phyloP scores from a whole-genome alignment of 2,329 filamentous ascomycete genomes.

The Neonectria punicea region DNA sequence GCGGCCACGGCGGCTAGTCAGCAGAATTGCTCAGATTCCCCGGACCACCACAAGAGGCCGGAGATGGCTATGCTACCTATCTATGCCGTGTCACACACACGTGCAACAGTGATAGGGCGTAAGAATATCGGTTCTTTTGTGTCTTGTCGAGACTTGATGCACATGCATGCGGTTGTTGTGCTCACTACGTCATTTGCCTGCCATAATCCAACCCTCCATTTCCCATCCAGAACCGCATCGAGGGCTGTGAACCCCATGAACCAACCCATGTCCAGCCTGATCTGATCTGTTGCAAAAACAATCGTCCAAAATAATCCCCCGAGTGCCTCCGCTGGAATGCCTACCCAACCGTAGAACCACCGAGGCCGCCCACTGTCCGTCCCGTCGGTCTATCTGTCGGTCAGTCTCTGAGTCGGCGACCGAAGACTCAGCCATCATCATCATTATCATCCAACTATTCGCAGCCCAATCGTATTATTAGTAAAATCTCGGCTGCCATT shows the following conservation, averaged over 20 bases:
- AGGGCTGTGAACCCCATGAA: not conserved
- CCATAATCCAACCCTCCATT: not conserved
- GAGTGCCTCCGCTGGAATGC: not conserved
- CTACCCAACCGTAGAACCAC: constrained; percentile 27
- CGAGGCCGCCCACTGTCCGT: constrained; percentile 9
- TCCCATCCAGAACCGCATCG: not conserved
- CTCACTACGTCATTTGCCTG: not conserved
- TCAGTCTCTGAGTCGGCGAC: not conserved
- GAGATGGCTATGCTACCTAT: too few relatives aligned
- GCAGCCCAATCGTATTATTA: not conserved
- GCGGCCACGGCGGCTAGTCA: constrained; percentile 7
- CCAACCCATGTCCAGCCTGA: constrained; percentile 1
- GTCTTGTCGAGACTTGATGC: not conserved
- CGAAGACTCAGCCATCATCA: not conserved
- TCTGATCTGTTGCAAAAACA: not conserved
- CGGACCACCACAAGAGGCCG: not conserved
- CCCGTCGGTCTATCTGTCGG: not conserved
- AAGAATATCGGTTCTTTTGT: too few relatives aligned
- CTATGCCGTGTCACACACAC: constrained; percentile 12
- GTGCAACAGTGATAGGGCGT: constrained; percentile 23
- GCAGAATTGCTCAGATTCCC: constrained; percentile 1
- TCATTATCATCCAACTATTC: not conserved
- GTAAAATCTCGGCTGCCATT: not conserved
- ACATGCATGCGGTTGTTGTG: not conserved
- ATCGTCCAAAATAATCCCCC: not conserved